Evolutionary conservation across 2,329 filamentous ascomycete genomes (phyloP), one percentile per base, ranked within the genome.

Genomic region (Grosmannia clavigera): DNA sequence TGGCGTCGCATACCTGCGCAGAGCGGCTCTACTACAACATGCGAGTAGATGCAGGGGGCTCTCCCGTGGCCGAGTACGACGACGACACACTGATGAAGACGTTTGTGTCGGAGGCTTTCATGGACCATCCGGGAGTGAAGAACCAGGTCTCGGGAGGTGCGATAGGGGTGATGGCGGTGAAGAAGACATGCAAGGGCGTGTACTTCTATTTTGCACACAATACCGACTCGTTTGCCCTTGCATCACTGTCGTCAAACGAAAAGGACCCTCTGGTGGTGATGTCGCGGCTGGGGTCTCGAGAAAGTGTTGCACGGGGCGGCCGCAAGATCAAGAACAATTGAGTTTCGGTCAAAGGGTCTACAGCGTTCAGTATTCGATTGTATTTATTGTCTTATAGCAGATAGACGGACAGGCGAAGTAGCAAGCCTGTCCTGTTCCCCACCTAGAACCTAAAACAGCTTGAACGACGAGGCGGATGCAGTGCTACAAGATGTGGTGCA

Each of bases 201-300:
- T 90, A 88, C 69, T 81, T 99, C 58, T 92, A 92, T 72, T 99
- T 95, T 75, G 92, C 88, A 1, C 94, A 99, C 77, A 99, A 97
- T 69, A 99, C 94, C 0, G 92, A 97, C 70, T 85, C 82, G 1
- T 86, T 87, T 76, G 91, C 92, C 6, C 75, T 99, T 58, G 90
- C 91, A 1, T 95, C 90, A 3, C 95, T 97, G 89, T 83, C 87
- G 46, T 88, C 86, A 1, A 81, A 83, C 31, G 92, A 97, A 65
- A 78, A 76, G 55, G 82, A 82, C 59, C 90, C 94, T 0, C 76
- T 83, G 40, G 94, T 88, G 65, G 87, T 92, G 61, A 96, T 99
- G 91, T 96, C 91, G 63, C 86, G 94, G 58, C 85, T 82, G 54
- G 63, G 63, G 0, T 35, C 57, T 0, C 57, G 56, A 2, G 61